Evolutionary conservation across 2,329 filamentous ascomycete species (phyloP).

Genomic region (Tricladium varicosporioides): DNA sequence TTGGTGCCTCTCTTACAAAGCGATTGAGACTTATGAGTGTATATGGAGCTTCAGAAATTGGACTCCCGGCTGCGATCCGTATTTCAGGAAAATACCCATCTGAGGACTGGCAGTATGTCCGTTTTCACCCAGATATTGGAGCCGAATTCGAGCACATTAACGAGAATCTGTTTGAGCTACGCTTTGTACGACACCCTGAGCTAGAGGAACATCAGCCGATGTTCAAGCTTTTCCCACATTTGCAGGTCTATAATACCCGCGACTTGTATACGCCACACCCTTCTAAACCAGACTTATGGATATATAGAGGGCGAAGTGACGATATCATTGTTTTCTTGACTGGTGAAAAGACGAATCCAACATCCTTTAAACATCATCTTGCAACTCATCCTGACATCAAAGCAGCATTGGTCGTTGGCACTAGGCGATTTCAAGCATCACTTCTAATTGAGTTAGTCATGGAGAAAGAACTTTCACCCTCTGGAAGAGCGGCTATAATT

Average conservation of each 20-base stretch:
- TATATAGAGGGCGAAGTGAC: neutral
- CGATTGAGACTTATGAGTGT: neutral
- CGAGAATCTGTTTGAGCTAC: slow-evolving; percentile 40
- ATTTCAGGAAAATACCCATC: neutral
- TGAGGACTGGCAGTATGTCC: slow-evolving; percentile 8
- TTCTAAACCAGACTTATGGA: neutral
- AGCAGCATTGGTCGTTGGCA: too few relatives aligned
- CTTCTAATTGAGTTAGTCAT: too few relatives aligned
- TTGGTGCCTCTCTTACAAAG: neutral
- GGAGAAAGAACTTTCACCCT: too few relatives aligned
- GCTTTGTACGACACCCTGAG: neutral
- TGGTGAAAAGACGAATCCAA: too few relatives aligned
- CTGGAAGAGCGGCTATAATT: neutral
- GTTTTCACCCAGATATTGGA: neutral
- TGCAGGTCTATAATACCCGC: neutral
- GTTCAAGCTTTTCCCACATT: neutral
- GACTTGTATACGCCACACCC: neutral
- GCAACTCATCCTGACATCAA: too few relatives aligned
- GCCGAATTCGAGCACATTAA: neutral
- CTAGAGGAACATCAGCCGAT: neutral
- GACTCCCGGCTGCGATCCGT: neutral
- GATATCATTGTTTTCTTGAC: neutral
- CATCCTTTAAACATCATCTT: too few relatives aligned
- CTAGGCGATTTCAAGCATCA: too few relatives aligned
- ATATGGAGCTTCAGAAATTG: neutral